Evolutionary conservation across 352 stramenopile genomes (phyloP).

Genomic region (Hyaloperonospora arabidopsidis): DNA sequence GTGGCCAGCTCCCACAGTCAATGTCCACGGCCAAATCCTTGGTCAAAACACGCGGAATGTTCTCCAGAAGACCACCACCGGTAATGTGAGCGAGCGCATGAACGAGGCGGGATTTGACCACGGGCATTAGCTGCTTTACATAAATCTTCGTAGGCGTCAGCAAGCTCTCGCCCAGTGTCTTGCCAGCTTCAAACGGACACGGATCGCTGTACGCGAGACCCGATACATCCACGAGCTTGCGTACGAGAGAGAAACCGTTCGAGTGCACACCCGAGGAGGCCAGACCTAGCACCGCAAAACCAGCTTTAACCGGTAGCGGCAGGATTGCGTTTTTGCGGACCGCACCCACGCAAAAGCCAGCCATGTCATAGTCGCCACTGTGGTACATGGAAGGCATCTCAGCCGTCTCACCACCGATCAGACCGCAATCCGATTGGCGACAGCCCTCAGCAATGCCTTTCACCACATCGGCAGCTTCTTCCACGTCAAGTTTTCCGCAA

Average conservation of each 20-base stretch:
- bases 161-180: slow-evolving; percentile 90
- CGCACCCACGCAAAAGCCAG: slow-evolving; percentile 96
- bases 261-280: slow-evolving; percentile 95
- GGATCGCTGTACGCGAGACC: slow-evolving; percentile 70
- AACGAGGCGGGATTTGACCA: slow-evolving; percentile 71
- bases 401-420: slow-evolving; percentile 95
- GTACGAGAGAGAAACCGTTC: slow-evolving; percentile 98
- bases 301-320: slow-evolving; percentile 79
- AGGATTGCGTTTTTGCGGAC: slow-evolving; percentile 84
- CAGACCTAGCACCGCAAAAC: slow-evolving; percentile 93
- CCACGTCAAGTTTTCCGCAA: slow-evolving; percentile 92
- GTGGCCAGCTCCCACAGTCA: slow-evolving; percentile 80
- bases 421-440: slow-evolving; percentile 89
- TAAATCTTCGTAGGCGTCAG: slow-evolving; percentile 98
- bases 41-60: slow-evolving; percentile 93
- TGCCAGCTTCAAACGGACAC: slow-evolving; percentile 66
- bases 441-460: slow-evolving; percentile 97
- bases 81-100: slow-evolving; percentile 97
- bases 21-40: slow-evolving; percentile 91
- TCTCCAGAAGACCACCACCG: slow-evolving; percentile 96
- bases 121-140: slow-evolving; percentile 86
- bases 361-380: slow-evolving; percentile 97
- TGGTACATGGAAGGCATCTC: slow-evolving; percentile 99
- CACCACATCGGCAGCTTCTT: slow-evolving; percentile 92
- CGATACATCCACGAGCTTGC: slow-evolving; percentile 92